These are phyloP conservation scores for Fusarium sulawesiense DNA, from an alignment of 2,329 filamentous ascomycete species.

Conservation along the genomic window DNA sequence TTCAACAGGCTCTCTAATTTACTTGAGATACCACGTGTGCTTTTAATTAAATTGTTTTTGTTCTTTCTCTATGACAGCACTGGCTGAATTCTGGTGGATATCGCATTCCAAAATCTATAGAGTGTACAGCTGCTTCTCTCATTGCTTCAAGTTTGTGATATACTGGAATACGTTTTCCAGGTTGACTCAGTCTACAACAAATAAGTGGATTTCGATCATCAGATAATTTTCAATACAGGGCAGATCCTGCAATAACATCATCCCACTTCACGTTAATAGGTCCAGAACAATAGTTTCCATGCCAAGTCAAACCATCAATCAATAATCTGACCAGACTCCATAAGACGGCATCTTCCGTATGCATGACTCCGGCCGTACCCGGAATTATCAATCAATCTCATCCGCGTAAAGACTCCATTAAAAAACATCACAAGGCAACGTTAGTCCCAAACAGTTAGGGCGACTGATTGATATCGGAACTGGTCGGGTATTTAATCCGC, in stretches of 20 bases:
- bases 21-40: too few relatives aligned
- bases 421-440: neutral
- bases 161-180: too few relatives aligned
- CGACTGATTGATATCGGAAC: neutral
- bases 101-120: too few relatives aligned
- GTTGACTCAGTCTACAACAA: neutral
- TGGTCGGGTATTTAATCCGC: neutral
- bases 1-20: too few relatives aligned
- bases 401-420: neutral
- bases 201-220: neutral
- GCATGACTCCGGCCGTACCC: neutral
- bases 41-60: too few relatives aligned
- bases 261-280: neutral
- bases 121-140: too few relatives aligned
- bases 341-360: neutral
- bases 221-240: neutral
- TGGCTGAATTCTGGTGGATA: too few relatives aligned
- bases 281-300: neutral
- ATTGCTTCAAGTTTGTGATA: too few relatives aligned
- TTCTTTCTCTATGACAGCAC: too few relatives aligned
- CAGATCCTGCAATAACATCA: neutral
- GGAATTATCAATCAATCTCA: neutral
- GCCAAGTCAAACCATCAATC: neutral
- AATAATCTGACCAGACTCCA: neutral
- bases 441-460: neutral